A percentile compares a stretch with the other conserved stretches of the same genome.
phyloP scores from a whole-genome alignment of 1,284 basidiomycete genomes.

The Trichosporon coremiiforme region DNA sequence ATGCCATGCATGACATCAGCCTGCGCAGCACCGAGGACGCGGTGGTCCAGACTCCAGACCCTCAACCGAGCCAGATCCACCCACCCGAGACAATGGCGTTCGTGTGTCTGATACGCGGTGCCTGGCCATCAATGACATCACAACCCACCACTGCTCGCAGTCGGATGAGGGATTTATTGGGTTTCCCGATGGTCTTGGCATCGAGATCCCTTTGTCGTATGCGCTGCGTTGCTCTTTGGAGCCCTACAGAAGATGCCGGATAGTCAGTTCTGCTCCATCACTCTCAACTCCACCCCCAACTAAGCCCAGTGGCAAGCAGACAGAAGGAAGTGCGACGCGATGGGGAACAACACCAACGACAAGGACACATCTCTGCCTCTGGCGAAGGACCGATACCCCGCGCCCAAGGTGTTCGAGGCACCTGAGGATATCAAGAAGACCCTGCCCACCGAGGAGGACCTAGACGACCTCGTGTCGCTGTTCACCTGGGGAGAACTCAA shows the following conservation, averaged over 20 bases:
- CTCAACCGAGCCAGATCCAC: not conserved
- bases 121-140: not conserved
- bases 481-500: conserved; percentile 56
- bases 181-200: not conserved
- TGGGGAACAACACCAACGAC: conserved; percentile 8
- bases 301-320: too few species aligned
- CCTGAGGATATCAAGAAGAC: conserved; percentile 41
- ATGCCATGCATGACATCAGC: not conserved
- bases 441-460: conserved; percentile 49
- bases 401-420: conserved; percentile 38
- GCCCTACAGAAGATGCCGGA: too few species aligned
- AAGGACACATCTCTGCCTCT: conserved; percentile 3
- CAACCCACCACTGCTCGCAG: too few species aligned
- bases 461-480: conserved; percentile 49
- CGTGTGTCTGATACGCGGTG: not conserved
- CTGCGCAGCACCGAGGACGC: not conserved
- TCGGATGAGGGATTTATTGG: not conserved
- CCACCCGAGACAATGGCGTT: not conserved
- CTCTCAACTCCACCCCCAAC: too few species aligned
- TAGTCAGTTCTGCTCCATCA: too few species aligned
- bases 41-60: not conserved
- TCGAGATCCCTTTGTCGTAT: not conserved
- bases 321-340: not conserved
- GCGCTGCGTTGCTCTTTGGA: too few species aligned
- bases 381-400: conserved; percentile 39